Evolutionary conservation across 257 asterid genomes (phyloP).

Genomic region (Solanum virginianum): DNA sequence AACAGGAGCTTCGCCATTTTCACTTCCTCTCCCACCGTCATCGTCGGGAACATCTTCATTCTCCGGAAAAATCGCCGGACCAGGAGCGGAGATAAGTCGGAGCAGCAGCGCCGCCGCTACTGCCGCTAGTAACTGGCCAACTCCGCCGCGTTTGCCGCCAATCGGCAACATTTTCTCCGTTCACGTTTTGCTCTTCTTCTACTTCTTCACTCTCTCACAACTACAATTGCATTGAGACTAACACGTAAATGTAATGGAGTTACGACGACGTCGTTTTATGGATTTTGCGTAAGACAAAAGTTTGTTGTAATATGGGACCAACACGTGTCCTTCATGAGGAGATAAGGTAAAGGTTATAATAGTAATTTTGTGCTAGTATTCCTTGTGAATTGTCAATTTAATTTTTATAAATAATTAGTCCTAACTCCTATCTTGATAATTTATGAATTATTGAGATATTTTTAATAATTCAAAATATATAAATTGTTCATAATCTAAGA

Average conservation of each 20-base stretch:
- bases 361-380: background rate
- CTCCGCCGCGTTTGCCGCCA: constrained; percentile 68
- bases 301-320: background rate
- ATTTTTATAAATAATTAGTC: background rate
- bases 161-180: constrained; percentile 29
- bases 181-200: background rate
- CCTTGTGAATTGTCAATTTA: background rate
- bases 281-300: background rate
- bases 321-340: constrained; percentile 7
- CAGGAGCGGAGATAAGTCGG: constrained; percentile 64
- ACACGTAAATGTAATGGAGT: background rate
- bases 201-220: background rate
- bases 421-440: background rate
- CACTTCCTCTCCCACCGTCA: background rate
- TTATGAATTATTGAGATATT: too few relatives aligned
- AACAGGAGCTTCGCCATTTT: constrained; percentile 16
- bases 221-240: background rate
- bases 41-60: constrained; percentile 20
- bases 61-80: constrained; percentile 45
- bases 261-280: background rate
- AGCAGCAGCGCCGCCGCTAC: constrained; percentile 76
- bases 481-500: too few relatives aligned
- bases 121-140: constrained; percentile 75
- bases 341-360: constrained; percentile 7
- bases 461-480: too few relatives aligned